A percentile compares a stretch with the other conserved stretches of the same genome.
Evolutionary conservation across 352 stramenopile species (phyloP).

Genomic region (Thraustochytrium striatum): DNA sequence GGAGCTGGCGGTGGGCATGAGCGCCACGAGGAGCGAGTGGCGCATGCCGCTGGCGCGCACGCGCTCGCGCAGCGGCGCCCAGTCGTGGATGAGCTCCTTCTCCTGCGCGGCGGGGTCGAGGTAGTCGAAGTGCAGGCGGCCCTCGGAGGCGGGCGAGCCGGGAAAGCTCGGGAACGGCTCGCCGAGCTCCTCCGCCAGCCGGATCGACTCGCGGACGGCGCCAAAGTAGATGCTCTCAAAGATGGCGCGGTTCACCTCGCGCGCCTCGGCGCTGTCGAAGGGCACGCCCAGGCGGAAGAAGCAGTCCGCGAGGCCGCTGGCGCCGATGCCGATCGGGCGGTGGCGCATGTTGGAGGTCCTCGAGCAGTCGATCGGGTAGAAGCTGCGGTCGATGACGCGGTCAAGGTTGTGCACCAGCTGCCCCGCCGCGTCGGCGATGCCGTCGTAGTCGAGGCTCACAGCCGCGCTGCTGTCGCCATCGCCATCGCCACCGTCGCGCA

Average conservation of each 20-base stretch:
- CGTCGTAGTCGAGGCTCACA: slow-evolving; percentile 86
- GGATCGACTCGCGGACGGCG: slow-evolving; percentile 88
- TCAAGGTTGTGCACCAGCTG: slow-evolving; percentile 95
- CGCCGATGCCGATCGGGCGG: slow-evolving; percentile 94
- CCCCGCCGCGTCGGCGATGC: slow-evolving; percentile 85
- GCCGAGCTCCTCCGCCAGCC: slow-evolving; percentile 84
- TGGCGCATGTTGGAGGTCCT: slow-evolving; percentile 91
- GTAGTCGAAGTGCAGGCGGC: slow-evolving; percentile 96
- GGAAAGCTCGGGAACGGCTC: slow-evolving; percentile 93
- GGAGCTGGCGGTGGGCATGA: slow-evolving; percentile 98
- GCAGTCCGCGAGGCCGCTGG: slow-evolving; percentile 93
- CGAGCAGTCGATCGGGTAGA: slow-evolving; percentile 87
- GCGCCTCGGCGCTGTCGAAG: slow-evolving; percentile 86
- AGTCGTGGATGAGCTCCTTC: slow-evolving; percentile 84
- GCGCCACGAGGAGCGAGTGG: slow-evolving; percentile 95
- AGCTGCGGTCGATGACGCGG: slow-evolving; percentile 98
- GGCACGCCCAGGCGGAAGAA: slow-evolving; percentile 94
- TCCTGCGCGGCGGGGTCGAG: slow-evolving; percentile 73
- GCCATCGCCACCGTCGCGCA: no score
- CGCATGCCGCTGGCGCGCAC: slow-evolving; percentile 89
- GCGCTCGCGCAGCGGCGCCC: slow-evolving; percentile 83
- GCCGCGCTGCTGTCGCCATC: no score
- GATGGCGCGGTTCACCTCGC: slow-evolving; percentile 95
- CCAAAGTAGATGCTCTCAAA: slow-evolving; percentile 99
- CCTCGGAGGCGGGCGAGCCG: slow-evolving; percentile 90